Percentiles rank a stretch among this genome's conserved stretches.
Conservation (phyloP, 1,284 basidiomycete species). For the Cystobasidiaceae sp. region DNA sequence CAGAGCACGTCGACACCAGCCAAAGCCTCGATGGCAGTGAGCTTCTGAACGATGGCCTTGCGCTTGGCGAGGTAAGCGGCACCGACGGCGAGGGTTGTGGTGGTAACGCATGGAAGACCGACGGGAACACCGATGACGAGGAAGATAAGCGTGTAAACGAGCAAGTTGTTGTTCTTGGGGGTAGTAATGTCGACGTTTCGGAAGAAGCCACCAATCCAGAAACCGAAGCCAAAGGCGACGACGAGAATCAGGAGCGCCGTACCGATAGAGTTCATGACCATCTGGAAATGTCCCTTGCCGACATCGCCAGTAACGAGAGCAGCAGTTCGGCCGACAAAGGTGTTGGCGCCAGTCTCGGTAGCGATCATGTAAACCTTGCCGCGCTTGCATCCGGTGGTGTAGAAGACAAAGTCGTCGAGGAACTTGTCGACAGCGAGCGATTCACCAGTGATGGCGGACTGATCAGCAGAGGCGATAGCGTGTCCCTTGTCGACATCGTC, state of each 20-base stretch:
- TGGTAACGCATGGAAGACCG: conserved; percentile 55
- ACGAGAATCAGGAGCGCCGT: conserved; percentile 54
- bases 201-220: conserved; percentile 39
- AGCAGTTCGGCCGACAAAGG: conserved; percentile 53
- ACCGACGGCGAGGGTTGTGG: conserved; percentile 55
- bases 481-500: conserved; percentile 52
- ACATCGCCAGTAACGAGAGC: conserved; percentile 49
- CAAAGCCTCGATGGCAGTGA: conserved; percentile 57
- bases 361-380: conserved; percentile 54
- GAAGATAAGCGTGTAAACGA: conserved; percentile 53
- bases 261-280: conserved; percentile 54
- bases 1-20: conserved; percentile 58
- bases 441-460: conserved; percentile 46
- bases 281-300: conserved; percentile 54
- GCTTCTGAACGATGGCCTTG: conserved; percentile 59
- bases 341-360: conserved; percentile 52
- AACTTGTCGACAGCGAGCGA: conserved; percentile 57
- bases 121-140: conserved; percentile 57
- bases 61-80: conserved; percentile 56
- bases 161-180: conserved; percentile 54
- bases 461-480: conserved; percentile 53
- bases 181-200: conserved; percentile 51
- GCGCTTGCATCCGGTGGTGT: conserved; percentile 52
- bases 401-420: conserved; percentile 53
- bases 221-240: conserved; percentile 51